Evolutionary conservation across 768 basidiomycete species (phyloP), one percentile per base, ranked within the genome.

Genomic region (Panus rudis): DNA sequence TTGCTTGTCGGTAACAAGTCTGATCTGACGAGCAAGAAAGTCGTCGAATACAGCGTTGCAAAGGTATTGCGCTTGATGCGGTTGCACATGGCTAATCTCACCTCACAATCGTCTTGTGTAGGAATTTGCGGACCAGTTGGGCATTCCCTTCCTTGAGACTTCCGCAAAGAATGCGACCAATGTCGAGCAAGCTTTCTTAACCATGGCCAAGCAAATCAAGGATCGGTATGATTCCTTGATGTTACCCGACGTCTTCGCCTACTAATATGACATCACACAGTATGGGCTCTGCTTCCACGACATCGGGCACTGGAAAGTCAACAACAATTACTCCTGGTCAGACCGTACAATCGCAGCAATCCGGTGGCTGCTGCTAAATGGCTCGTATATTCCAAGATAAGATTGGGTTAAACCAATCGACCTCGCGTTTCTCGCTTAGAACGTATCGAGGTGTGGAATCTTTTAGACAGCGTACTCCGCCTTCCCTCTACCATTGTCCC

Each of bases 131-230:
- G 92, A 97, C 61, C 92, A 97, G 62, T 73, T 98, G 52, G 75
- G 73, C 48, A 84, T 99, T 54, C 84, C 91, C 37, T 98, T 96
- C 83, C 70, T 99, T 60, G 96, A 99, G 73, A 99, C 96, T 11
- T 92, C 88, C n/a, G 96, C 96, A 26, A 98, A 98, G 86, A 92
- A 88, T 57, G 91, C 93, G 41, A 93, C 92, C 49, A 96, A 96
- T 55, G 96, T 99, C 47, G 96, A 99, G 64, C 92, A 99, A 66
- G 93, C 96, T 4, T 99, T 99, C 79, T 82, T 97, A 73, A 93
- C 92, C 23, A 90, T 99, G 79, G 93, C 96, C 3, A 89, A 94
- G 73, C 89, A 91, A 67, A 91, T 92, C 62, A 91, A 92, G 63
- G 89, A 92, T 64, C 80, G 88, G 88, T 85, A 56, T 24, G 77